These are phyloP conservation scores for Penicillium sp. DNA, from an alignment of 2,329 filamentous ascomycete species.

Conservation along the genomic window DNA sequence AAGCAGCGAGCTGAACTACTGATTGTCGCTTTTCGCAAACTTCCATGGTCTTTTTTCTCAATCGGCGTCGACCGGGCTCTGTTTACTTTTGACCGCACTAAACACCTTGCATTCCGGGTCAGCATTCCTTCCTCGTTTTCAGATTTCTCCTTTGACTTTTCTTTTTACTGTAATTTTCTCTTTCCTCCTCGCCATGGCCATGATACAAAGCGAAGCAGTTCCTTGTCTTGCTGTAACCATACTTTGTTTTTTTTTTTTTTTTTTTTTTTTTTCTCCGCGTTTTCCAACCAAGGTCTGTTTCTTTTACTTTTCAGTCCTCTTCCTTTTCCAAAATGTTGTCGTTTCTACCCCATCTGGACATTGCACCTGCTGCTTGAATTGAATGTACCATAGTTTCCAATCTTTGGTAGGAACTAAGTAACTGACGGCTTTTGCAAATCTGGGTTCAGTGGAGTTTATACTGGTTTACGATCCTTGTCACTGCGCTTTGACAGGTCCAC, in stretches of 20 bases:
- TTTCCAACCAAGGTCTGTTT: background rate
- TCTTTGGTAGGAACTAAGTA: conserved; percentile 1
- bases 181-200: background rate
- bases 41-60: conserved; percentile 1
- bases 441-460: conserved; percentile 4
- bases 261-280: background rate
- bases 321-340: background rate
- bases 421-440: background rate
- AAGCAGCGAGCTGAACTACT: conserved; percentile 90
- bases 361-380: background rate
- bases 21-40: conserved; percentile 27
- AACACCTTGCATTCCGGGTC: conserved; percentile 7
- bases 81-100: background rate
- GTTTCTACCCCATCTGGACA: conserved; percentile 1
- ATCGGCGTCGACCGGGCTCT: conserved; percentile 18
- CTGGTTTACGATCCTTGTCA: background rate
- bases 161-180: background rate
- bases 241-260: background rate
- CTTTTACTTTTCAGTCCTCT: background rate
- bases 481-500: no score
- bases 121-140: conserved; percentile 1
- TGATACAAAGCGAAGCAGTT: background rate
- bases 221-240: conserved; percentile 1
- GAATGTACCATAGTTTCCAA: conserved; percentile 20
- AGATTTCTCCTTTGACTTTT: background rate